These are phyloP conservation scores for Thielaviopsis populi DNA, from an alignment of 2,329 filamentous ascomycete genomes.

Conservation along the genomic window DNA sequence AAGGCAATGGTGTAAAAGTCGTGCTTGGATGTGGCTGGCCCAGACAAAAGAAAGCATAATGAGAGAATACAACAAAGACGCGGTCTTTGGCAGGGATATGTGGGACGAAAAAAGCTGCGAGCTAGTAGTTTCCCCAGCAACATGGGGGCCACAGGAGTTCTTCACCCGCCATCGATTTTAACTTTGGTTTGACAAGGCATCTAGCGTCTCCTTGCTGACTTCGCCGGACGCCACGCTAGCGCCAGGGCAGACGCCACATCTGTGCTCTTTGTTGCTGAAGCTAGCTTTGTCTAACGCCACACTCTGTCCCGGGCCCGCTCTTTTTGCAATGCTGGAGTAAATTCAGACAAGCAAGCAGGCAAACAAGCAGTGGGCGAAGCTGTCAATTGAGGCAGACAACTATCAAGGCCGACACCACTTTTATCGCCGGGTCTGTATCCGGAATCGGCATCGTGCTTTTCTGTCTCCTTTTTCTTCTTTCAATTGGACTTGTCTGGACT, in stretches of 20 bases:
- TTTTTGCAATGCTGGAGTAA: constrained; percentile 6
- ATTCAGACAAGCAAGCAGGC: not conserved
- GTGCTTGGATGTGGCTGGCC: not conserved
- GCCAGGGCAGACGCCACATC: not conserved
- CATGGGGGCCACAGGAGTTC: not conserved
- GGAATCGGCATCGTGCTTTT: not conserved
- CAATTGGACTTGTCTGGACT: not conserved
- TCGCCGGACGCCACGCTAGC: not conserved
- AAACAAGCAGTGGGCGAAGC: too few relatives aligned
- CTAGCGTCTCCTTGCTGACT: not conserved
- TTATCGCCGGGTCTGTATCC: not conserved
- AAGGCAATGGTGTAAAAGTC: not conserved
- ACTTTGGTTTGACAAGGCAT: not conserved
- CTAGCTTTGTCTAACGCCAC: not conserved
- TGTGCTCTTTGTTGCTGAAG: not conserved
- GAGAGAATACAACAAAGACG: not conserved
- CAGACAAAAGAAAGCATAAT: not conserved
- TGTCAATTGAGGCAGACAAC: too few relatives aligned
- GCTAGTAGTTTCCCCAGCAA: constrained; percentile 13
- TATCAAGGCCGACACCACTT: not conserved
- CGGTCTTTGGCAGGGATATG: constrained; percentile 4
- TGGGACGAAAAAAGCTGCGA: not conserved
- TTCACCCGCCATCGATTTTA: constrained; percentile 10
- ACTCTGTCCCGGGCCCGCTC: not conserved
- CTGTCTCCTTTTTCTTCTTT: not conserved